Evolutionary conservation across 805 yeast genomes (phyloP).

Genomic region (Lachancea dasiensis): DNA sequence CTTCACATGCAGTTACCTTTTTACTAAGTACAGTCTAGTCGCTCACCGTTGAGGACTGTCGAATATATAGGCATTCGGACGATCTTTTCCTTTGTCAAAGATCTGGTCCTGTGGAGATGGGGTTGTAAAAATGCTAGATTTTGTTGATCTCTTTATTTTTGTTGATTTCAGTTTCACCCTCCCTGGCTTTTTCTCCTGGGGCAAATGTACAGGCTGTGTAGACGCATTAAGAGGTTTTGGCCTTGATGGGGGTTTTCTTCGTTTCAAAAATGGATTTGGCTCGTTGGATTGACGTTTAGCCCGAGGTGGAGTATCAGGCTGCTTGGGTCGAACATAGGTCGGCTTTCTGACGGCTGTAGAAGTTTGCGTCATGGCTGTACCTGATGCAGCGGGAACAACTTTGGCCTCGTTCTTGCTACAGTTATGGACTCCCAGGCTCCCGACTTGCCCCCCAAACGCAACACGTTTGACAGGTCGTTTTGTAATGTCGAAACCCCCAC

Average conservation of each 20-base stretch:
- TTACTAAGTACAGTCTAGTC: background rate
- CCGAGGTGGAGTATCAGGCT: slow-evolving; percentile 3
- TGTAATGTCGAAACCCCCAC: slow-evolving; percentile 14
- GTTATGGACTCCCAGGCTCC: slow-evolving; percentile 10
- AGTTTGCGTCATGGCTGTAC: background rate
- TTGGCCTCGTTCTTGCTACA: background rate
- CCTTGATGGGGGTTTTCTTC: slow-evolving; percentile 13
- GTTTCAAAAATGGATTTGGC: slow-evolving; percentile 19
- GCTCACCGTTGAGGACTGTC: slow-evolving; percentile 5
- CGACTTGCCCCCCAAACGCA: slow-evolving; percentile 32
- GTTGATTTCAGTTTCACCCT: slow-evolving; percentile 7
- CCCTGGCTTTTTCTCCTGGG: slow-evolving; percentile 4
- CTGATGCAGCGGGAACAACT: background rate
- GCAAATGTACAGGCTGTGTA: background rate
- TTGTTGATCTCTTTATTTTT: slow-evolving; percentile 11
- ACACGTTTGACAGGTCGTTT: slow-evolving; percentile 20
- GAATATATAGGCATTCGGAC: slow-evolving; percentile 14
- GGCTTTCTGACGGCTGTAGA: background rate
- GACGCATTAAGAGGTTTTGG: background rate
- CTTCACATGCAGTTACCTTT: background rate
- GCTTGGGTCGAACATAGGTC: slow-evolving; percentile 4
- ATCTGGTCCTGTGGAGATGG: slow-evolving; percentile 9
- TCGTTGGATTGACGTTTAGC: slow-evolving; percentile 14
- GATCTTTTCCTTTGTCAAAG: slow-evolving; percentile 1
- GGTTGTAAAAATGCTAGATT: slow-evolving; percentile 20